phyloP scores from a whole-genome alignment of 1,139 yeast species.

The Blastobotrys aristatus region DNA sequence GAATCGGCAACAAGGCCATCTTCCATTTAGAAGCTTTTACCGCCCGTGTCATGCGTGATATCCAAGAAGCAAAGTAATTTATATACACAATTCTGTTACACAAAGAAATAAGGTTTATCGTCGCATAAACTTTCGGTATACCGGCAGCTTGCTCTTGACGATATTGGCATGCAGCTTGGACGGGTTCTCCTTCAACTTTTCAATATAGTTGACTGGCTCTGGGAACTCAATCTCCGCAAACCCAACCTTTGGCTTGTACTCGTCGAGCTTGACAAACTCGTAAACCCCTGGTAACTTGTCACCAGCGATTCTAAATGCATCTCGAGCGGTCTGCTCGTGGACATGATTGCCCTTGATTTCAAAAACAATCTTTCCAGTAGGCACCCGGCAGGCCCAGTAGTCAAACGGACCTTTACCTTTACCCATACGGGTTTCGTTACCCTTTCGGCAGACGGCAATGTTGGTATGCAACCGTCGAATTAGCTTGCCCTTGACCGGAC shows the following conservation, averaged over 20 bases:
- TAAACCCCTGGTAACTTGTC: constrained; percentile 89
- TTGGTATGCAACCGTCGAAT: constrained; percentile 80
- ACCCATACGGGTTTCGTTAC: constrained; percentile 99
- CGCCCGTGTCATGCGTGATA: constrained; percentile 74
- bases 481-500: constrained; percentile 63
- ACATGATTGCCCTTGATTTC: constrained; percentile 74
- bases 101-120: constrained; percentile 20
- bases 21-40: constrained; percentile 93
- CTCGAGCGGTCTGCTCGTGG: constrained; percentile 87
- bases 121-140: constrained; percentile 32
- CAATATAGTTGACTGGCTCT: constrained; percentile 49
- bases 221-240: constrained; percentile 44
- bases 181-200: constrained; percentile 55
- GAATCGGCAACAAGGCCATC: constrained; percentile 82
- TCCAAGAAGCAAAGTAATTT: constrained; percentile 35
- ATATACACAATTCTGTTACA: constrained; percentile 2
- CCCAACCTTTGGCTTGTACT: constrained; percentile 65
- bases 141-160: constrained; percentile 34
- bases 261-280: constrained; percentile 69
- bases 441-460: constrained; percentile 90
- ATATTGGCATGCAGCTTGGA: constrained; percentile 46
- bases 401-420: constrained; percentile 98
- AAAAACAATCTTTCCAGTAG: constrained; percentile 89
- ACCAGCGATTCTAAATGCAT: constrained; percentile 86
- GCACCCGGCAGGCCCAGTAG: constrained; percentile 95